Evolutionary conservation across 345 rosid genomes (phyloP), one percentile per base, ranked within the genome.

Genomic region (Arabis hirsuta): DNA sequence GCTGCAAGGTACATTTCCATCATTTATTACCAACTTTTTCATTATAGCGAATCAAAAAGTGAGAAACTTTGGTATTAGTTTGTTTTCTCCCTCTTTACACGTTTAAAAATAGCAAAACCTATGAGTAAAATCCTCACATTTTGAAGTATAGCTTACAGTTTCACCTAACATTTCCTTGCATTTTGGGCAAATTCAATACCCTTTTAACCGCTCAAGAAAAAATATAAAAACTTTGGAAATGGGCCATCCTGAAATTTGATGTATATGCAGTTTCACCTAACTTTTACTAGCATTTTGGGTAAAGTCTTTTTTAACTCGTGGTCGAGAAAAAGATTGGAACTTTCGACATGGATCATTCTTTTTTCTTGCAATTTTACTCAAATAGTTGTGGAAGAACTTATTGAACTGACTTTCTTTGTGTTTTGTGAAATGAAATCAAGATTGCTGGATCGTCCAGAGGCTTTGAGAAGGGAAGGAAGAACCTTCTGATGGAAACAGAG

Each of bases 1-100:
- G 97, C 44, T 96, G 99, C 87, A 96, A 96, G 99, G 99, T 92
- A 78, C 59, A 52, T 11, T 65, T 13, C 45, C 44, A 56, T 9
- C 19, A 9, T 67, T 9, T n/a, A 9, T 67, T 64, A 43, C 43
- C 38, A 56, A 59, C 71, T 45, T 65, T 45, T 59, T 13, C 52
- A 6, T 54, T n/a, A 36, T 5, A 16, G 19, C 12, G 48, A 26
- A 9, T 14, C 62, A 36, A 55, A 48, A 73, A 36, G 54, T 55
- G 46, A 41, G 32, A 59, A 68, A 48, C 24, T 63, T 56, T 61
- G 56, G 56, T 53, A 24, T 53, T 2, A 56, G 58, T 42, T 16
- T 52, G 9, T 42, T 45, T 46, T 9, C 71, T 43, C 24, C 24
- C 62, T 72, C 55, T 55, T 71, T 63, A 44, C 76, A 55, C 76